A percentile compares a stretch with the other conserved stretches of the same genome.
Conservation (phyloP, 306 rosid genomes). For the Hylodesmum podocarpum region DNA sequence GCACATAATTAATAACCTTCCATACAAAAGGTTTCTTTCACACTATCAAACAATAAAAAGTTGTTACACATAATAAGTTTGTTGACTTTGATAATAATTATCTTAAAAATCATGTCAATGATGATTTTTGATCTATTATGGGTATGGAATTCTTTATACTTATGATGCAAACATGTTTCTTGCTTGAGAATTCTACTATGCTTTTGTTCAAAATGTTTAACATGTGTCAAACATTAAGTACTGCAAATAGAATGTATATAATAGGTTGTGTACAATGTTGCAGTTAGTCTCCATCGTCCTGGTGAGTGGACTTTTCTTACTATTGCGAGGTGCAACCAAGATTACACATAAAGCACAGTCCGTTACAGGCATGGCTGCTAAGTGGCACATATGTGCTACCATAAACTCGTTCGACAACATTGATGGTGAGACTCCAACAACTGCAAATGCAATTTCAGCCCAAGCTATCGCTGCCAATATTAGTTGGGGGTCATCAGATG, state of each 20-base stretch:
- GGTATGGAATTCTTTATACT: too few relatives aligned
- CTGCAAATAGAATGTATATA: neutral
- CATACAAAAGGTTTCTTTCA: too few relatives aligned
- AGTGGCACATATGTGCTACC: slow-evolving; percentile 85
- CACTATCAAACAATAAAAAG: too few relatives aligned
- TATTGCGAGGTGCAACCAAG: slow-evolving; percentile 76
- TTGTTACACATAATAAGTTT: too few relatives aligned
- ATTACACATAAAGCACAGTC: slow-evolving; percentile 90
- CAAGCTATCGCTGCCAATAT: slow-evolving; percentile 26
- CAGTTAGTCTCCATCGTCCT: slow-evolving; percentile 81
- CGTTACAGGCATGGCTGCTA: slow-evolving; percentile 73
- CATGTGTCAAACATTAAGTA: neutral
- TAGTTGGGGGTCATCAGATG: slow-evolving; percentile 58
- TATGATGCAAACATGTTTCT: neutral
- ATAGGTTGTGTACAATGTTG: slow-evolving; percentile 23
- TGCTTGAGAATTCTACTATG: neutral
- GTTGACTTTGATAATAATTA: too few relatives aligned
- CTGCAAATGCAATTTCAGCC: slow-evolving; percentile 30
- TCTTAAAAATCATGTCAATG: neutral
- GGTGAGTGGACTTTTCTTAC: slow-evolving; percentile 75
- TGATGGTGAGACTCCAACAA: slow-evolving; percentile 57
- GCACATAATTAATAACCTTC: neutral
- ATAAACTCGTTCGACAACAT: slow-evolving; percentile 65
- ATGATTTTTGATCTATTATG: neutral
- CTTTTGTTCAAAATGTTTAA: neutral